Evolutionary conservation across 2,329 filamentous ascomycete species (phyloP), one percentile per base, ranked within the genome.

Genomic region (Fusarium proliferatum): DNA sequence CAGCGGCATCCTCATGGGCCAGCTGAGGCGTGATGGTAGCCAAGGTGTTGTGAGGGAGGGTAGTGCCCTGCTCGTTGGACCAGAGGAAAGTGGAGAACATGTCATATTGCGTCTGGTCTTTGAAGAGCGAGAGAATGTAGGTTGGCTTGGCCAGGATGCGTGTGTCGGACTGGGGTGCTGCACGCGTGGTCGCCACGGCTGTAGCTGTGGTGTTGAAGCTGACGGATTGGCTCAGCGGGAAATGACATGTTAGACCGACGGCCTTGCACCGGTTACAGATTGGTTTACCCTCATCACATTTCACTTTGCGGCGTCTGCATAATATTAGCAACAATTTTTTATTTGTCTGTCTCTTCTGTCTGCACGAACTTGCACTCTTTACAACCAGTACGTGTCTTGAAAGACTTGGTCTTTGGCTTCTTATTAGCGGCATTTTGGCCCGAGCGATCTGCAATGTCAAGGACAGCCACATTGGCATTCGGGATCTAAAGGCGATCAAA

Each of bases 201-300:
- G 51, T 39, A 33, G 42, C 41, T 43, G 38, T 39, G 4, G 49
- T 38, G 23, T 52, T 36, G 15, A 58, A 59, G 23, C 48, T 36
- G 33, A 51, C 56, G 41, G 46, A 30, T 30, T 57, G 53, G 48
- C 57, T 45, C 17, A 76, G 63, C 5, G 66, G 60, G 34, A 72
- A 56, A 56, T 71, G 65, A 19, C 75, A 77, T 23, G 49, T 34
- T 38, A 68, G 57, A 6, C 71, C 68, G 19, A 67, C 51, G 3
- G 56, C 55, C 4, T 71, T 51, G 45, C 76, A 78, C 36, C 61
- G 55, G 30, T 68, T 41, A 41, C 76, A 78, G 3, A 62, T 53
- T 19, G 76, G 76, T 38, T 59, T 77, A 3, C 49, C 64, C 33
- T 78, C 72, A 38, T 78, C 76, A 41, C 76, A 78, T 61, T 78